These are phyloP conservation scores for Rhizoctonia solani DNA, from an alignment of 1,284 basidiomycete genomes.

Conservation along the genomic window DNA sequence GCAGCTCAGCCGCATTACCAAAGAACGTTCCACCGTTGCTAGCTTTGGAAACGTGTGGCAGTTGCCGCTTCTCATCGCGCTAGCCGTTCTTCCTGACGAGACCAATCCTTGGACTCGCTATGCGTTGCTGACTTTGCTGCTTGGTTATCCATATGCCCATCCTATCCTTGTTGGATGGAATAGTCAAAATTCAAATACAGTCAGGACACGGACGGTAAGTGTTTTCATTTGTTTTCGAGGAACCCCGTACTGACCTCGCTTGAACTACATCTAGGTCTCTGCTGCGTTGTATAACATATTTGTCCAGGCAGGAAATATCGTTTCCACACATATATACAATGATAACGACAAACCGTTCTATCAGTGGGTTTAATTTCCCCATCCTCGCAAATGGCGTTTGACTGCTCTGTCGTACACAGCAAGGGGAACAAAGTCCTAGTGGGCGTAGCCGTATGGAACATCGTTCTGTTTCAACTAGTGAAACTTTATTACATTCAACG, in stretches of 20 bases:
- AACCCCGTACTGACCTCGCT: background rate
- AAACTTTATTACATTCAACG: constrained; percentile 31
- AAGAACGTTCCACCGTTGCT: constrained; percentile 22
- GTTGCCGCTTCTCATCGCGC: constrained; percentile 21
- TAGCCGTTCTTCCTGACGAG: constrained; percentile 11
- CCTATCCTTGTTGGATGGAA: constrained; percentile 33
- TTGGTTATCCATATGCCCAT: constrained; percentile 33
- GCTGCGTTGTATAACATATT: constrained; percentile 32
- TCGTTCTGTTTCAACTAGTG: constrained; percentile 30
- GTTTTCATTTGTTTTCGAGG: background rate
- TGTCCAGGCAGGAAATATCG: constrained; percentile 32
- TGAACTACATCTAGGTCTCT: constrained; percentile 17
- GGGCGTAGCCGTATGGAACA: constrained; percentile 14
- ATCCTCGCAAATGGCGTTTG: background rate
- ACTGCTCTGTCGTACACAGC: background rate
- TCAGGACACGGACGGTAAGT: constrained; percentile 26
- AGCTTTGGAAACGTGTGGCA: constrained; percentile 13
- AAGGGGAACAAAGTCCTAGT: constrained; percentile 31
- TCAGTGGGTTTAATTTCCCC: constrained; percentile 6
- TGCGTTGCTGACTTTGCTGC: constrained; percentile 21
- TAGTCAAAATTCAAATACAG: constrained; percentile 32
- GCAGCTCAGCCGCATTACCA: constrained; percentile 19
- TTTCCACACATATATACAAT: constrained; percentile 30
- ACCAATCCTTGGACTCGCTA: constrained; percentile 28
- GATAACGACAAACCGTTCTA: constrained; percentile 28